These are phyloP conservation scores for Cunninghamia lanceolata DNA, from an alignment of 75 land plant genomes.

Conservation along the genomic window DNA sequence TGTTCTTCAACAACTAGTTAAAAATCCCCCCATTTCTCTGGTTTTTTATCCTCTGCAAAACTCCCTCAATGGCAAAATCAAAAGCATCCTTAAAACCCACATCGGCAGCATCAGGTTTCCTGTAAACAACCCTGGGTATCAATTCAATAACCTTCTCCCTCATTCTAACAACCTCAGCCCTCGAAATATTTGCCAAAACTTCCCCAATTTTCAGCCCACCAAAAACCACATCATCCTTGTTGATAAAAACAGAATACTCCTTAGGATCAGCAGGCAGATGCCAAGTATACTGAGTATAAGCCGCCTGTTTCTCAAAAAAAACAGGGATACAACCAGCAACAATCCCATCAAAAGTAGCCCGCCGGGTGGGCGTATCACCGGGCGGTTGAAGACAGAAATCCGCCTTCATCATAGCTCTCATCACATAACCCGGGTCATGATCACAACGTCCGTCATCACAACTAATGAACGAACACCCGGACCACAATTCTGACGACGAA, in stretches of 20 bases:
- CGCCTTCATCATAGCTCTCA: slow-evolving; percentile 49
- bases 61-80: slow-evolving; percentile 49
- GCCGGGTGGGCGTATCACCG: slow-evolving; percentile 76
- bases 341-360: slow-evolving; percentile 63
- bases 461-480: slow-evolving; percentile 42
- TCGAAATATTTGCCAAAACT: slow-evolving; percentile 40
- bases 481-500: not conserved
- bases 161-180: slow-evolving; percentile 20
- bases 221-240: slow-evolving; percentile 58
- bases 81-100: slow-evolving; percentile 37
- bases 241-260: slow-evolving; percentile 52
- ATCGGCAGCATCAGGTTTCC: slow-evolving; percentile 15
- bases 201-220: slow-evolving; percentile 45
- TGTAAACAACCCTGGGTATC: slow-evolving; percentile 40
- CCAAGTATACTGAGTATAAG: slow-evolving; percentile 66
- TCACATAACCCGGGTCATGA: slow-evolving; percentile 47
- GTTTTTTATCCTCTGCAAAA: slow-evolving; percentile 20
- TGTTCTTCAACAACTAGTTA: not conserved
- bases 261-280: slow-evolving; percentile 40
- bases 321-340: slow-evolving; percentile 88
- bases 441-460: slow-evolving; percentile 53
- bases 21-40: not conserved
- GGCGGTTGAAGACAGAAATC: slow-evolving; percentile 86
- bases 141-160: slow-evolving; percentile 40
- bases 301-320: slow-evolving; percentile 64